Conservation (phyloP, 306 rosid species). For the Gastrolobium villosum region DNA sequence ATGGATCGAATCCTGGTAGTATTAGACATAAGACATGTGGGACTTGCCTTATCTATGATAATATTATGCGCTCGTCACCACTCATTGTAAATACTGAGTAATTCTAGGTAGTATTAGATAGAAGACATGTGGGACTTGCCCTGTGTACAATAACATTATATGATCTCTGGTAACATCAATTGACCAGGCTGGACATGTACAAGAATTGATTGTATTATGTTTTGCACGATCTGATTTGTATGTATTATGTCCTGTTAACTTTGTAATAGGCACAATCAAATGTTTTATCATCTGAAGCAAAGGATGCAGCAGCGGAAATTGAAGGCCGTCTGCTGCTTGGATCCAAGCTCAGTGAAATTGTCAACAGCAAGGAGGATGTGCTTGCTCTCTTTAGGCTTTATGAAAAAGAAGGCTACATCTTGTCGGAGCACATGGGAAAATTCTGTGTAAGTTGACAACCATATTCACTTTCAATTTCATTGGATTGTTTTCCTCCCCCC, state of each 20-base stretch:
- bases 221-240: slow-evolving; percentile 37
- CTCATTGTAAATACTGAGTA: slow-evolving; percentile 15
- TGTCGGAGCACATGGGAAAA: slow-evolving; percentile 75
- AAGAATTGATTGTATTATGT: slow-evolving; percentile 19
- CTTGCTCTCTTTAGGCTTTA: slow-evolving; percentile 75
- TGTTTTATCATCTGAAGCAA: slow-evolving; percentile 79
- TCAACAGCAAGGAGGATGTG: slow-evolving; percentile 70
- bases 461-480: slow-evolving; percentile 23
- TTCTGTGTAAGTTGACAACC: slow-evolving; percentile 76
- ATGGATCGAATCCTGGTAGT: neutral
- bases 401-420: slow-evolving; percentile 82
- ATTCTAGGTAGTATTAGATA: slow-evolving; percentile 12
- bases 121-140: slow-evolving; percentile 9
- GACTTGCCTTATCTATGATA: slow-evolving; percentile 33
- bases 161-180: slow-evolving; percentile 16
- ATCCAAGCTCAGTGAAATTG: slow-evolving; percentile 84
- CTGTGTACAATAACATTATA: slow-evolving; percentile 30
- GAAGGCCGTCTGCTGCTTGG: slow-evolving; percentile 85
- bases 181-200: slow-evolving; percentile 26
- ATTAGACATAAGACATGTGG: neutral
- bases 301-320: slow-evolving; percentile 82
- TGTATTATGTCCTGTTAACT: slow-evolving; percentile 38
- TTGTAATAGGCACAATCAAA: slow-evolving; percentile 56
- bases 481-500: neutral
- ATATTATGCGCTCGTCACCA: slow-evolving; percentile 5